Evolutionary conservation across 805 yeast genomes (phyloP).

Genomic region (Sugiyamaella valdiviana): DNA sequence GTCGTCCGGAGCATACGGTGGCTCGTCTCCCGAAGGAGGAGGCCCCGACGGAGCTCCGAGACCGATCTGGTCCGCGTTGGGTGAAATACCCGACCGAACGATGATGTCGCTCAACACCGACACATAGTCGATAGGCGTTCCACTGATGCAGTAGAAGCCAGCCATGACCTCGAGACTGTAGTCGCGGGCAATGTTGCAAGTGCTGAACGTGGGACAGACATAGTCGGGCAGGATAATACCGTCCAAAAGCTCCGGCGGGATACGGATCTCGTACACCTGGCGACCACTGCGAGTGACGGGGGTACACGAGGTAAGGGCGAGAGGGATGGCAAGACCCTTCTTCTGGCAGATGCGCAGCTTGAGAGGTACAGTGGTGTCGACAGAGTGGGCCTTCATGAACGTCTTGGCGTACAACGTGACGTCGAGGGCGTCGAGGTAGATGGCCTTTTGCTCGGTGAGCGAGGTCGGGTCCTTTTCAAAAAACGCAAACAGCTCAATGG

Average conservation of each 20-base stretch:
- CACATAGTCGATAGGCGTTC: slow-evolving; percentile 13
- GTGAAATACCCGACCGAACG: slow-evolving; percentile 18
- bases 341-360: slow-evolving; percentile 21
- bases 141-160: slow-evolving; percentile 24
- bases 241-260: slow-evolving; percentile 27
- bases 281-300: slow-evolving; percentile 5
- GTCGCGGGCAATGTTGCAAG: slow-evolving; percentile 49
- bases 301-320: slow-evolving; percentile 12
- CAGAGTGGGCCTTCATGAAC: slow-evolving; percentile 25
- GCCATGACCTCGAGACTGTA: slow-evolving; percentile 36
- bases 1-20: neutral
- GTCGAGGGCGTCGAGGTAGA: slow-evolving; percentile 39
- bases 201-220: slow-evolving; percentile 48
- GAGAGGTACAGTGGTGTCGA: slow-evolving; percentile 14
- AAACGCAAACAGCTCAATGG: slow-evolving; percentile 20
- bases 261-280: slow-evolving; percentile 14
- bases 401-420: slow-evolving; percentile 32
- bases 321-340: slow-evolving; percentile 19
- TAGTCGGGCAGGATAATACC: slow-evolving; percentile 43
- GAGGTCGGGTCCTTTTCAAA: slow-evolving; percentile 12
- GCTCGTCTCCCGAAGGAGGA: neutral
- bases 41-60: neutral
- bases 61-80: neutral
- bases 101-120: slow-evolving; percentile 11
- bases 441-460: slow-evolving; percentile 5